Conservation (phyloP, 352 stramenopile genomes). For the Phytophthora hibernalis region DNA sequence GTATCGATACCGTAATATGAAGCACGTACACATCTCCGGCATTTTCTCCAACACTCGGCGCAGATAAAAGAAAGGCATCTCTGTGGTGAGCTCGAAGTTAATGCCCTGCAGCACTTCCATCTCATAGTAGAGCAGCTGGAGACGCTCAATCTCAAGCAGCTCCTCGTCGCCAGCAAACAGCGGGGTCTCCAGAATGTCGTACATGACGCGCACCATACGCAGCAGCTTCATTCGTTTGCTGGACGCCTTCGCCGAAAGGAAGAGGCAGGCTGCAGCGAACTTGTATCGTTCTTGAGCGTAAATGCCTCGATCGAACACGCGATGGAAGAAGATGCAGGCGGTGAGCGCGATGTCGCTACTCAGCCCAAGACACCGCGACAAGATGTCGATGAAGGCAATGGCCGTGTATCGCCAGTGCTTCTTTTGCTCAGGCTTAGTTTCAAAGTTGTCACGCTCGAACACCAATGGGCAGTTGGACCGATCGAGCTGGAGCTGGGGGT, state of each 20-base stretch:
- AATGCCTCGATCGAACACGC: conserved; percentile 82
- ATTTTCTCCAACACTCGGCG: conserved; percentile 69
- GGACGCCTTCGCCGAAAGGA: conserved; percentile 80
- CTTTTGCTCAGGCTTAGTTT: conserved; percentile 67
- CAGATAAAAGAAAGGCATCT: conserved; percentile 82
- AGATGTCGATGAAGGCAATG: conserved; percentile 82
- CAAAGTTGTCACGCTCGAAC: conserved; percentile 74
- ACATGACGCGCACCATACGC: conserved; percentile 87
- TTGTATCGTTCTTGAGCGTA: conserved; percentile 85
- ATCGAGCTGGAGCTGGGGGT: conserved; percentile 64
- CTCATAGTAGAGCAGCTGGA: conserved; percentile 88
- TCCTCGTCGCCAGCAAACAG: conserved; percentile 81
- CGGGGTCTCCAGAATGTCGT: conserved; percentile 81
- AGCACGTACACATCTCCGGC: conserved; percentile 70
- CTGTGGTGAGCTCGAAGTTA: conserved; percentile 80
- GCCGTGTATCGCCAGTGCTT: conserved; percentile 87
- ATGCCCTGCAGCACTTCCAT: conserved; percentile 86
- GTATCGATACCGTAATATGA: background rate
- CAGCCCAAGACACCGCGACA: conserved; percentile 73
- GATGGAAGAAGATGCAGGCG: conserved; percentile 82
- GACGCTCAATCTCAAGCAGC: conserved; percentile 84
- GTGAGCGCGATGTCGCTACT: conserved; percentile 76
- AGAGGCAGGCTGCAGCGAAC: conserved; percentile 83
- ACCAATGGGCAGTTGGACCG: conserved; percentile 77
- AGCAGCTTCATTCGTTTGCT: conserved; percentile 91